Evolutionary conservation across 1,139 yeast genomes (phyloP).

Genomic region (Wickerhamomyces sp.): DNA sequence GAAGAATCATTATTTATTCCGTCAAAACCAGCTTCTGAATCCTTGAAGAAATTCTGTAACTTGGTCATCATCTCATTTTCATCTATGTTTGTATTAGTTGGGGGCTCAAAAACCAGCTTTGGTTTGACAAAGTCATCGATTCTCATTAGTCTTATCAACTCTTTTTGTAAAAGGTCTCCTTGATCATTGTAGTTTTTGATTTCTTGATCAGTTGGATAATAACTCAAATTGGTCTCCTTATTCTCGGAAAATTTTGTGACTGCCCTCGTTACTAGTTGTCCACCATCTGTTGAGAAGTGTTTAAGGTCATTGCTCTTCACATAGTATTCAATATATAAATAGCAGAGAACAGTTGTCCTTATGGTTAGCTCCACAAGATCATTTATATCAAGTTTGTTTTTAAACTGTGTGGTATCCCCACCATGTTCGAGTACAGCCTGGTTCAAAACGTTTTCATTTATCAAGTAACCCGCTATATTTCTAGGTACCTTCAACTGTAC

Average conservation of each 20-base stretch:
- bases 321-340: conserved; percentile 13
- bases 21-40: conserved; percentile 26
- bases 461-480: conserved; percentile 15
- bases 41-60: conserved; percentile 25
- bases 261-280: conserved; percentile 6
- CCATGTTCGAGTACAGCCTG: conserved; percentile 4
- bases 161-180: conserved; percentile 20
- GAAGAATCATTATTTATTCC: conserved; percentile 23
- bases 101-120: conserved; percentile 10
- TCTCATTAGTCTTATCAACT: conserved; percentile 11
- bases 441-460: conserved; percentile 8
- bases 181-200: conserved; percentile 9
- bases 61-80: conserved; percentile 23
- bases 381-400: background rate
- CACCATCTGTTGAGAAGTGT: conserved; percentile 8
- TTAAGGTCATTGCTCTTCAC: conserved; percentile 3
- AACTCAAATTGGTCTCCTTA: background rate
- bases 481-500: conserved; percentile 15
- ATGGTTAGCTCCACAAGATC: conserved; percentile 23
- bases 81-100: conserved; percentile 1
- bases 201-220: conserved; percentile 12
- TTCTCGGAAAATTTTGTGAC: conserved; percentile 1
- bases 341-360: conserved; percentile 16
- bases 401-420: background rate
- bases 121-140: conserved; percentile 15